Percentiles rank a stretch among this genome's conserved stretches.
phyloP scores from a whole-genome alignment of 768 basidiomycete species.

The Mycena kentingensis region DNA sequence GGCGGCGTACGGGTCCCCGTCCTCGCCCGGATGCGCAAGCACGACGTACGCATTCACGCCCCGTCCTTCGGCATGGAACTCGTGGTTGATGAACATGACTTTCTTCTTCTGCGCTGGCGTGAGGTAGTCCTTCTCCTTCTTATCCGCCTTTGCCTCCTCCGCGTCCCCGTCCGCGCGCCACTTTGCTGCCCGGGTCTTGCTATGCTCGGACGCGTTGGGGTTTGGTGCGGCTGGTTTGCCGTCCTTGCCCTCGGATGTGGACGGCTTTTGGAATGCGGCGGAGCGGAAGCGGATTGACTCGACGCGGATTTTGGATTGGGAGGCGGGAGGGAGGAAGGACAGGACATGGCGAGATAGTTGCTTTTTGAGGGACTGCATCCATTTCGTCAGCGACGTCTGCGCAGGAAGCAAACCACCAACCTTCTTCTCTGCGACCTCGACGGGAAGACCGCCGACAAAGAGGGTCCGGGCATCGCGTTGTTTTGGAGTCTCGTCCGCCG shows the following conservation, averaged over 20 bases:
- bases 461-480: conserved; percentile 81
- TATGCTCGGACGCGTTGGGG: conserved; percentile 41
- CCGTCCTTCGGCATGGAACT: conserved; percentile 78
- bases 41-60: conserved; percentile 89
- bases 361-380: conserved; percentile 72
- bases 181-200: conserved; percentile 56
- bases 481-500: conserved; percentile 69
- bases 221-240: conserved; percentile 37
- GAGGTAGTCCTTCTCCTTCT: conserved; percentile 64
- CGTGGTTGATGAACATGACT: conserved; percentile 91
- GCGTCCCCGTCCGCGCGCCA: conserved; percentile 51
- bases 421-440: conserved; percentile 74
- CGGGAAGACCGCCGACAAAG: conserved; percentile 87
- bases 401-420: conserved; percentile 43
- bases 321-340: conserved; percentile 62
- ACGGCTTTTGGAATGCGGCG: conserved; percentile 81
- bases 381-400: background rate
- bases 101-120: conserved; percentile 88
- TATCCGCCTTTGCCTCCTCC: conserved; percentile 45
- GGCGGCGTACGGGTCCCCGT: conserved; percentile 68
- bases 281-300: conserved; percentile 95
- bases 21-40: conserved; percentile 69
- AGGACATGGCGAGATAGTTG: conserved; percentile 78
- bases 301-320: conserved; percentile 50
- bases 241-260: conserved; percentile 46